Base-by-base conservation (phyloP, 805 yeast genomes). In the Candida caryicola region DNA sequence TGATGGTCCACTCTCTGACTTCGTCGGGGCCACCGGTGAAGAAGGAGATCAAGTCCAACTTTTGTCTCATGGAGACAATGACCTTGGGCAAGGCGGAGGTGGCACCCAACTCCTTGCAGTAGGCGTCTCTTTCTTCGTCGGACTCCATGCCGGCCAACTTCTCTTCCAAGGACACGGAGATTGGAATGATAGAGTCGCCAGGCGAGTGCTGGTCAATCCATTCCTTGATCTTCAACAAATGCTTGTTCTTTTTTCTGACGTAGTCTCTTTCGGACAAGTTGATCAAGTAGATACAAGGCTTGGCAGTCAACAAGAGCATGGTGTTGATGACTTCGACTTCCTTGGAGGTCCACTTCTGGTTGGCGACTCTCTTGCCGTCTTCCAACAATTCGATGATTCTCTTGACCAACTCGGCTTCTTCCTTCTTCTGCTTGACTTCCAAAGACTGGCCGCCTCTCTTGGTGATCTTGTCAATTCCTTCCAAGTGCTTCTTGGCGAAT, bases 1-100 rank as follows among this genome's bases (percentile, higher is more conserved):
- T 81, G 47, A 93, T 81, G 25, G 99, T 93, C 99, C 99, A 93
- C 67, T 95, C 97, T 64, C 97, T 84, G 35, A 90, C 95, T 71
- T 93, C 99, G 46, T 86, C 87, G 29, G 95, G 85, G 52, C 99
- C 99, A 60, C 93, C 83, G 25, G 99, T 93, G 77, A 88, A 93
- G 74, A 83, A 93, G 37, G 96, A 88, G 50, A 90, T 89, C 63
- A 93, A 80, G 50, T 85, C 84, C 44, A 90, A 74, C 45, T 87
- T 82, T 49, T 77, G 71, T 73, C 97, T 84, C 97, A 91, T 90
- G 48, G 86, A 73, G 48, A 79, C 74, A 53, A 91, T 81, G 51
- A 91, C 85, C 69, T 78, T 79, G 52, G 98, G 96, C 60, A 93
- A 75, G 31, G 95, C 90, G 30, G 93, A 80, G 43, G 66, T 69